These are phyloP conservation scores for Pestalotiopsis sp. DNA, from an alignment of 2,329 filamentous ascomycete species.

Conservation along the genomic window DNA sequence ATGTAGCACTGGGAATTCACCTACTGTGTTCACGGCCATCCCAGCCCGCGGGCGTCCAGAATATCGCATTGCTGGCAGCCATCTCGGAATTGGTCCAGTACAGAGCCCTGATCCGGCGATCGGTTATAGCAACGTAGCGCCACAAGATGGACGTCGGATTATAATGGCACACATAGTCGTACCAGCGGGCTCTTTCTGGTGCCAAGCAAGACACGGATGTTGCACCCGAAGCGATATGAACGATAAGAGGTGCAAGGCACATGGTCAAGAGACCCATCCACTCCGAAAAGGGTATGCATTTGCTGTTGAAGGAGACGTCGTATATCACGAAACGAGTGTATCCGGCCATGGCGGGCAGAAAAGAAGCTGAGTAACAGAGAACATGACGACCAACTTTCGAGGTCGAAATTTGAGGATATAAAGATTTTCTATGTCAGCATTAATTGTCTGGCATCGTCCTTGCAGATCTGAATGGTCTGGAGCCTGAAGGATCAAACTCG, in stretches of 20 bases:
- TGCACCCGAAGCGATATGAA: background rate
- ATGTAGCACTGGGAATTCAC: background rate
- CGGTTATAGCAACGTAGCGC: conserved; percentile 28
- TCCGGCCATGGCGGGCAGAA: background rate
- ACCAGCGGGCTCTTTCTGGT: background rate
- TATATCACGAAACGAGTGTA: background rate
- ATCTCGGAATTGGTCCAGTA: conserved; percentile 25
- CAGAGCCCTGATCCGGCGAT: conserved; percentile 26
- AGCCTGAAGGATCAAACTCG: too few species aligned
- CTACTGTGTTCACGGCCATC: conserved; percentile 24
- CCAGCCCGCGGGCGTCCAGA: conserved; percentile 30
- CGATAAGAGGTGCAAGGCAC: background rate
- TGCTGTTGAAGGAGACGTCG: background rate
- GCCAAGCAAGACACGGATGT: background rate
- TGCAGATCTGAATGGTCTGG: too few species aligned
- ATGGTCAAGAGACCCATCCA: background rate
- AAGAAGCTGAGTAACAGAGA: background rate
- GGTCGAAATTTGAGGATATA: too few species aligned
- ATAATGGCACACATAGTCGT: background rate
- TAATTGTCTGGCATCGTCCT: too few species aligned
- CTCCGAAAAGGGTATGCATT: background rate
- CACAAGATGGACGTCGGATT: background rate
- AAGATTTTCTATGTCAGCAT: too few species aligned
- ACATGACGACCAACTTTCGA: background rate
- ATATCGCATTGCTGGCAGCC: conserved; percentile 28